A percentile compares a stretch with the other conserved stretches of the same genome.
These are phyloP conservation scores for Penicillium maclennaniae DNA, from an alignment of 495 filamentous ascomycete genomes.

Conservation along the genomic window DNA sequence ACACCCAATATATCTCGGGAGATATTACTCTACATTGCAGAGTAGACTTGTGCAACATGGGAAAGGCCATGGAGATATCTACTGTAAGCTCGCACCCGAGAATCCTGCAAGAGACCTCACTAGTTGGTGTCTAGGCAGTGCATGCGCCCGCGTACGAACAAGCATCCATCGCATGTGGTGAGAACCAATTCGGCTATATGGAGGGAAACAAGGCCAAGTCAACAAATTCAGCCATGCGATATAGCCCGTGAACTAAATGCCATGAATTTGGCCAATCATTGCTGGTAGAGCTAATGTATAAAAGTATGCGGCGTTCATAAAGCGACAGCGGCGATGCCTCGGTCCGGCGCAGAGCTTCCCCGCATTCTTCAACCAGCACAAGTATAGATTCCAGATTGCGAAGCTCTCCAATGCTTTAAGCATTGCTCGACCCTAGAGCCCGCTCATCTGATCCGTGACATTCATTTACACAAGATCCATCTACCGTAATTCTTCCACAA, in stretches of 20 bases:
- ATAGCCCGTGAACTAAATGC: not conserved
- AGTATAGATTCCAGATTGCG: not conserved
- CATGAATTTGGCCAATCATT: not conserved
- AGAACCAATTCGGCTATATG: not conserved
- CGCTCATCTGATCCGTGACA: not conserved
- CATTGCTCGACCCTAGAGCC: not conserved
- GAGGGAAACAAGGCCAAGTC: not conserved
- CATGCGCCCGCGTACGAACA: not conserved
- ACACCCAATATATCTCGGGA: no score
- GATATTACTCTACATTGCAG: no score
- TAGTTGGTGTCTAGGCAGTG: not conserved
- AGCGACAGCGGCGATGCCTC: conserved; percentile 15
- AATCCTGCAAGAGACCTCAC: not conserved
- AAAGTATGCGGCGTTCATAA: conserved; percentile 6
- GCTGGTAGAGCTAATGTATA: not conserved
- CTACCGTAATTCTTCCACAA: not conserved
- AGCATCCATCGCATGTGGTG: not conserved
- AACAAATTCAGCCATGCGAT: not conserved
- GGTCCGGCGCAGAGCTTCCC: conserved; percentile 28
- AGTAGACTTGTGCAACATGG: no score
- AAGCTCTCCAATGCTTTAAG: not conserved
- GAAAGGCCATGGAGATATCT: no score
- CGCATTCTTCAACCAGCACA: conserved; percentile 17
- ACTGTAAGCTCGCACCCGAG: no score
- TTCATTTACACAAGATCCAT: not conserved